Base-by-base conservation (phyloP, 129 eudicot genomes). In the Escallonia herrerae region DNA sequence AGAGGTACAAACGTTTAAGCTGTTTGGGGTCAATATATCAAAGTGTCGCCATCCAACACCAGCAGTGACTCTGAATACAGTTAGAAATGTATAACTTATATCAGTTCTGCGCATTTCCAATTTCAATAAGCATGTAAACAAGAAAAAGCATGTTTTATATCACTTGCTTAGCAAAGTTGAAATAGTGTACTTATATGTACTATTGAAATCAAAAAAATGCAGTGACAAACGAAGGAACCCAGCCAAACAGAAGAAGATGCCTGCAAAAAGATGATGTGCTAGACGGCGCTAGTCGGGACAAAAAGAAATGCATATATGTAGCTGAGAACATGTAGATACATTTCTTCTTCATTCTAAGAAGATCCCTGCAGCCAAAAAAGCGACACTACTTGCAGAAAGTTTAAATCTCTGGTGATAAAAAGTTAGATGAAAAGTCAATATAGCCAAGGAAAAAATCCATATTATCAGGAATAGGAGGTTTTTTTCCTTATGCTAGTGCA, bases 11-110 rank as follows among this genome's bases (percentile, higher is more conserved):
- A n/a, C n/a, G n/a, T n/a, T 71, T 6, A 62, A 62, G 53, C 15
- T 71, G 55, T 61, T 71, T 10, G 75, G 75, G 54, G 60, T 61
- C 53, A 61, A 40, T 3, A 71, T 71, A 50, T 45, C 39, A 9
- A 12, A 38, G 41, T 13, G 6, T 50, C 5, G 33, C 33, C 33
- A 22, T 57, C 6, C 33, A 22, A 22, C 33, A 22, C 33, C 33
- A 22, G 33, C 33, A 47, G 33, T 22, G 33, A 22, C 33, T 22
- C 33, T 22, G 33, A 22, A 22, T 22, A 22, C 33, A 22, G 33
- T 22, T 22, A 22, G 11, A 51, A 51, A 13, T 51, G 14, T 10
- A 4, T 5, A 9, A 51, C 12, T 51, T 5, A 51, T 47, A 10
- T 51, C 56, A 51, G 12, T 51, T 51, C 15, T 6, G 2, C 10